A percentile compares a stretch with the other conserved stretches of the same genome.
Evolutionary conservation across 352 stramenopile genomes (phyloP).

Genomic region (Phytophthora kernoviae): DNA sequence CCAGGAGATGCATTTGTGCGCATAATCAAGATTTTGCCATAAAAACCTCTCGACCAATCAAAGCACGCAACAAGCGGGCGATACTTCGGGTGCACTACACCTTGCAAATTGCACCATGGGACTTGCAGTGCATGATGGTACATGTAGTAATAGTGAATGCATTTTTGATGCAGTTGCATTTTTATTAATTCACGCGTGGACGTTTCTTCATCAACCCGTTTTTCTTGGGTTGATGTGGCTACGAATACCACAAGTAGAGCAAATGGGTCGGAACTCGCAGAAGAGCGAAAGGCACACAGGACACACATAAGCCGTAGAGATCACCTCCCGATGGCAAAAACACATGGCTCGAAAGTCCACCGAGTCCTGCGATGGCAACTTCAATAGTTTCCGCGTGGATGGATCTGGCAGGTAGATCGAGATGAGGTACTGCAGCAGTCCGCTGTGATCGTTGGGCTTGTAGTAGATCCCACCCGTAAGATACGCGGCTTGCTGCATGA

Average conservation of each 20-base stretch:
- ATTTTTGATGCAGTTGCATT: not conserved
- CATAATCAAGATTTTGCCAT: constrained; percentile 37
- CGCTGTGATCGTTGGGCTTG: constrained; percentile 71
- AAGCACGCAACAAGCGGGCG: not conserved
- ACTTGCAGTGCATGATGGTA: not conserved
- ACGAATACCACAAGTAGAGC: constrained; percentile 86
- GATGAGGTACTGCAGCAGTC: constrained; percentile 84
- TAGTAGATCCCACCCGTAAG: constrained; percentile 89
- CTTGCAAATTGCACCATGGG: too few species aligned
- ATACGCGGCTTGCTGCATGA: constrained; percentile 90
- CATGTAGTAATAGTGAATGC: too few species aligned
- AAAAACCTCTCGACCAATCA: constrained; percentile 19
- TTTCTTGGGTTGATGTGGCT: constrained; percentile 82
- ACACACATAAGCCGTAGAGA: constrained; percentile 85
- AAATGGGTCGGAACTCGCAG: constrained; percentile 87
- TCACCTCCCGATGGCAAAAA: constrained; percentile 87
- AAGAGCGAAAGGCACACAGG: constrained; percentile 90
- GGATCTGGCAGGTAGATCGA: constrained; percentile 86
- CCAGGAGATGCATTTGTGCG: constrained; percentile 6
- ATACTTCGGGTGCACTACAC: too few species aligned
- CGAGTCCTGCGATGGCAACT: constrained; percentile 83
- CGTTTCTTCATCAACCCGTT: constrained; percentile 63
- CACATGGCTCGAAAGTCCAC: constrained; percentile 91
- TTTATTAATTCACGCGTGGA: constrained; percentile 26
- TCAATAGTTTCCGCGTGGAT: constrained; percentile 80